Conservation (phyloP, 805 yeast species). For the Gaillardinia entomophila region DNA sequence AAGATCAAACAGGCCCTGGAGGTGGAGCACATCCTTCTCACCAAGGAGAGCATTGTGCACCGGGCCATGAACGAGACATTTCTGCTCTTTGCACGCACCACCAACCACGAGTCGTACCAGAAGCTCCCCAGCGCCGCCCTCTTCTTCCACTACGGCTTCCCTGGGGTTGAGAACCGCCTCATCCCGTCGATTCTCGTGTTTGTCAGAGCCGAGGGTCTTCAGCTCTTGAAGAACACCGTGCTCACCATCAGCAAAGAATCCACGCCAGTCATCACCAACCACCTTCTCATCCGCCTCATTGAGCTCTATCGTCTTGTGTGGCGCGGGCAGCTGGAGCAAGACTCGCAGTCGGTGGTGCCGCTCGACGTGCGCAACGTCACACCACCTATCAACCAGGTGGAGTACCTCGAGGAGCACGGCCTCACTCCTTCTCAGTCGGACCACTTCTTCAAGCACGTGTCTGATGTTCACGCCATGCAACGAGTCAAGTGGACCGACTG, state of each 20-base stretch:
- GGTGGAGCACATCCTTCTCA: constrained; percentile 28
- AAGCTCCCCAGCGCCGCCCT: constrained; percentile 32
- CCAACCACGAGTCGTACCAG: constrained; percentile 29
- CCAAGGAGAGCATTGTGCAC: constrained; percentile 31
- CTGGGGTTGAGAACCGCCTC: constrained; percentile 9
- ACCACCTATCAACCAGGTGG: constrained; percentile 19
- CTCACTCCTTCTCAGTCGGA: constrained; percentile 21
- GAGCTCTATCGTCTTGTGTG: constrained; percentile 42
- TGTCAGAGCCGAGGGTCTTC: constrained; percentile 33
- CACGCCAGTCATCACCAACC: constrained; percentile 2
- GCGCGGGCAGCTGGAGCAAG: constrained; percentile 25
- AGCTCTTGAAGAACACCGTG: constrained; percentile 30
- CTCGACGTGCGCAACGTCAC: constrained; percentile 27
- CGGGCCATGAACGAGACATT: constrained; percentile 40
- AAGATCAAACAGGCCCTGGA: constrained; percentile 16
- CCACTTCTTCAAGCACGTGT: constrained; percentile 22
- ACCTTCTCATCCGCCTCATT: constrained; percentile 33
- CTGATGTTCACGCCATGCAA: constrained; percentile 8
- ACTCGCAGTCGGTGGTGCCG: constrained; percentile 32
- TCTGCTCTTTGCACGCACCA: constrained; percentile 40
- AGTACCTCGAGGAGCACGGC: constrained; percentile 6
- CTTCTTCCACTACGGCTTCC: constrained; percentile 6
- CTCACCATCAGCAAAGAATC: constrained; percentile 10
- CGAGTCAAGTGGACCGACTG: constrained; percentile 11
- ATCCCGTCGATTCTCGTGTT: constrained; percentile 32